Percentiles rank a stretch among this genome's conserved stretches.
Conservation (phyloP, 2,329 filamentous ascomycete species). For the Aspergillus texensis region DNA sequence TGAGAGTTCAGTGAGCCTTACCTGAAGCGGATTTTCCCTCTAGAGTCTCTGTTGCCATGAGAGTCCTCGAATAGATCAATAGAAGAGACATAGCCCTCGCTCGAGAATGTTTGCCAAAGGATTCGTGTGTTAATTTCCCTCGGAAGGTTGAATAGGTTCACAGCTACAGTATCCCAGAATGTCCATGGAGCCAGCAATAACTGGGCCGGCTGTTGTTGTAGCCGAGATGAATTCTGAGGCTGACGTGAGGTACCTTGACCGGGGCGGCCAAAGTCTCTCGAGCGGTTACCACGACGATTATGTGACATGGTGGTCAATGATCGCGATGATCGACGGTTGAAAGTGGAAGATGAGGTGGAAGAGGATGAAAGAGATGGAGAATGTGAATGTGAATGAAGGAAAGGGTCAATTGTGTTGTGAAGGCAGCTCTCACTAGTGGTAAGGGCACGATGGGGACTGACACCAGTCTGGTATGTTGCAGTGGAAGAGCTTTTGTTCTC, state of each 20-base stretch:
- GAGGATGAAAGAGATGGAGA: not conserved
- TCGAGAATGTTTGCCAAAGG: conserved; percentile 57
- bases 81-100: conserved; percentile 56
- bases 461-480: not conserved
- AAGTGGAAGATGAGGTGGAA: conserved; percentile 5
- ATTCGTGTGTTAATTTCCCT: conserved; percentile 36
- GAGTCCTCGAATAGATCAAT: conserved; percentile 59
- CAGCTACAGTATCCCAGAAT: conserved; percentile 41
- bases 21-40: conserved; percentile 59
- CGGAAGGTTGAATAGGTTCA: conserved; percentile 42
- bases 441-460: not conserved
- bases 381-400: not conserved
- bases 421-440: not conserved
- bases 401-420: not conserved
- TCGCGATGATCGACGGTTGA: not conserved
- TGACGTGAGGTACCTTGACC: not conserved
- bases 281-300: not conserved
- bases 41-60: conserved; percentile 42
- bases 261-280: not conserved
- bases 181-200: conserved; percentile 36
- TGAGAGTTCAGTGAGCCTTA: conserved; percentile 19
- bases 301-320: not conserved
- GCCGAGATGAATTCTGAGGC: not conserved
- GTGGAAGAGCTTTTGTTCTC: not conserved
- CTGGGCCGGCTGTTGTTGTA: conserved; percentile 8